Evolutionary conservation across 768 basidiomycete species (phyloP).

Genomic region (Collybia nuda): DNA sequence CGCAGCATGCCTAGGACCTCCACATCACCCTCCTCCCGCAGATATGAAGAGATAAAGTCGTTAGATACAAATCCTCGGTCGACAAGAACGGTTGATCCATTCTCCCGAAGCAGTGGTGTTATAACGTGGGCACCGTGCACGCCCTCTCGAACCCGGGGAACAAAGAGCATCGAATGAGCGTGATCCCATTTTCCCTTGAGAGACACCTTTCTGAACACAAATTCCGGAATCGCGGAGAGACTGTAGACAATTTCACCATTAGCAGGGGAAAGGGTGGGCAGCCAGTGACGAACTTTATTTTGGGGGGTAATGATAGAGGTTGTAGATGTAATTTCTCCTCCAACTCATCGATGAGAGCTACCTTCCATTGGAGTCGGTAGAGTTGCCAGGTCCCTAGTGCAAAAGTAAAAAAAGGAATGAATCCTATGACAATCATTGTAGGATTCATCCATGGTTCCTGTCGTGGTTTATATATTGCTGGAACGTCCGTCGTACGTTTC

Average conservation of each 20-base stretch:
- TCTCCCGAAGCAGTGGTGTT: constrained; percentile 78
- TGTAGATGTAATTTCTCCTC: constrained; percentile 84
- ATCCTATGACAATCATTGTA: constrained; percentile 72
- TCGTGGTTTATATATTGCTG: constrained; percentile 54
- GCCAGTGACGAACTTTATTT: constrained; percentile 71
- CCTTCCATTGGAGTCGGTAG: constrained; percentile 91
- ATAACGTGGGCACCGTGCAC: constrained; percentile 84
- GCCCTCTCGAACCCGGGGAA: constrained; percentile 89
- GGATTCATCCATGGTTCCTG: constrained; percentile 65
- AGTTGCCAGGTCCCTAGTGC: constrained; percentile 94
- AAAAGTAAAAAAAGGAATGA: constrained; percentile 90
- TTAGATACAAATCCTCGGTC: constrained; percentile 90
- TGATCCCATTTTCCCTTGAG: constrained; percentile 81
- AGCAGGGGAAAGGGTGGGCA: constrained; percentile 12
- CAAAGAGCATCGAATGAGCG: constrained; percentile 73
- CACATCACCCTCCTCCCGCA: constrained; percentile 53
- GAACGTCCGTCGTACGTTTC: constrained; percentile 28
- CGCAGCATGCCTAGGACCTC: constrained; percentile 87
- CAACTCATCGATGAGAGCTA: constrained; percentile 89
- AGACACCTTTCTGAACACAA: constrained; percentile 82
- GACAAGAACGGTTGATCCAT: constrained; percentile 84
- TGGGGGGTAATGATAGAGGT: constrained; percentile 75
- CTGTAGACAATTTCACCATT: constrained; percentile 23
- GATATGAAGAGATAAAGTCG: constrained; percentile 32
- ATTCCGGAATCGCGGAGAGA: constrained; percentile 80